phyloP scores from a whole-genome alignment of 179 eudicot species.

The Corrigiola litoralis region DNA sequence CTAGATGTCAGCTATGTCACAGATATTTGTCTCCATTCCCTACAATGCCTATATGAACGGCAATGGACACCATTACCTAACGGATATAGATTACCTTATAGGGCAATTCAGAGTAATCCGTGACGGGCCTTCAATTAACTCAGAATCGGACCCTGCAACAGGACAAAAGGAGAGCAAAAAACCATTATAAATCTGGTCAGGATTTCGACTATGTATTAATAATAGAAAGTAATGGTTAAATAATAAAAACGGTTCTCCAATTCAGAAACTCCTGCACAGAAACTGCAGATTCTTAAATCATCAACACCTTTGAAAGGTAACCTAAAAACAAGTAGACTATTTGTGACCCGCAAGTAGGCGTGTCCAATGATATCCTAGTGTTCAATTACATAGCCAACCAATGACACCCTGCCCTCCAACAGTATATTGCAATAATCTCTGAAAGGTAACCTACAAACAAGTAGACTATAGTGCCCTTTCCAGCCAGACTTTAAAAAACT shows the following conservation, averaged over 20 bases:
- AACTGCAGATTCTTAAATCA: background rate
- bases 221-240: background rate
- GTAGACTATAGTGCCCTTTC: no score
- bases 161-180: background rate
- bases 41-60: background rate
- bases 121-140: constrained; percentile 77
- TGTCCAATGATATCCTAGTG: background rate
- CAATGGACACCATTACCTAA: background rate
- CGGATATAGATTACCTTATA: constrained; percentile 55
- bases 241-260: background rate
- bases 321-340: no score
- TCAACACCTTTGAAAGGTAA: no score
- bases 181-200: background rate
- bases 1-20: background rate
- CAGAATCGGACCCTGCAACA: constrained; percentile 50
- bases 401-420: background rate
- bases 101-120: constrained; percentile 82
- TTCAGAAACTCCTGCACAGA: background rate
- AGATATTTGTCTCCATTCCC: background rate
- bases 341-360: no score
- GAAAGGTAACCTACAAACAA: background rate
- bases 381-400: background rate
- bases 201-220: background rate
- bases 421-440: background rate
- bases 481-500: no score